Evolutionary conservation across 2,329 filamentous ascomycete genomes (phyloP).

Genomic region (Fusarium pseudocircinatum): DNA sequence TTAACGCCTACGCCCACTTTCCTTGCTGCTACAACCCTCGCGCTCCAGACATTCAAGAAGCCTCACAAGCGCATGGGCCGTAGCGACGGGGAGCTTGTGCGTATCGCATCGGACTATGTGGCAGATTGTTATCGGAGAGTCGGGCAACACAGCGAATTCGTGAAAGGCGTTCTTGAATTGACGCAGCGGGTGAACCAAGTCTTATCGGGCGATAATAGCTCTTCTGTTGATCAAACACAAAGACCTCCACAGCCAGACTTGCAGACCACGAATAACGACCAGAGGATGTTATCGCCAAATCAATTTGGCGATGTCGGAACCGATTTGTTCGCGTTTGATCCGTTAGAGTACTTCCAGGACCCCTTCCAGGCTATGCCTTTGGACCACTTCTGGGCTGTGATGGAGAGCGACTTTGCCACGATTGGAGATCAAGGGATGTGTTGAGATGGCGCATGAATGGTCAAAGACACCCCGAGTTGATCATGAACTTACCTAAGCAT

Average conservation of each 20-base stretch:
- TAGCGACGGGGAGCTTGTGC: conserved; percentile 34
- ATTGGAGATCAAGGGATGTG: conserved; percentile 16
- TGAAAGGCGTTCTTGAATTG: conserved; percentile 23
- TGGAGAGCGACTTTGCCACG: conserved; percentile 32
- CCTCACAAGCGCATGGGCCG: conserved; percentile 38
- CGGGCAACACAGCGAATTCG: conserved; percentile 28
- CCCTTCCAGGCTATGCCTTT: conserved; percentile 39
- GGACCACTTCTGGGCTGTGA: conserved; percentile 41
- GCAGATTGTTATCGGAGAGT: conserved; percentile 24
- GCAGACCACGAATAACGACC: background rate
- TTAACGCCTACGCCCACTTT: conserved; percentile 30
- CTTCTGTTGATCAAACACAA: conserved; percentile 5
- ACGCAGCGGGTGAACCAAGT: conserved; percentile 30
- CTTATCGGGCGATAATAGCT: conserved; percentile 11
- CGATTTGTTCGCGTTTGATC: conserved; percentile 15
- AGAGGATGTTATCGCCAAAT: conserved; percentile 9
- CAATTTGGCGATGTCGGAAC: background rate
- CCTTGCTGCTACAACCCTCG: conserved; percentile 29
- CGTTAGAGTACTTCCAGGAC: conserved; percentile 34
- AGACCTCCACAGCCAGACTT: conserved; percentile 3
- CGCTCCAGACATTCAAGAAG: conserved; percentile 35
- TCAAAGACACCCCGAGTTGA: background rate
- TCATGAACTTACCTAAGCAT: background rate
- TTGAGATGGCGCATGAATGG: background rate
- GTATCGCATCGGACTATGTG: conserved; percentile 22